phyloP scores from a whole-genome alignment of 2,329 filamentous ascomycete species.

The Trichoderma endophyticum region DNA sequence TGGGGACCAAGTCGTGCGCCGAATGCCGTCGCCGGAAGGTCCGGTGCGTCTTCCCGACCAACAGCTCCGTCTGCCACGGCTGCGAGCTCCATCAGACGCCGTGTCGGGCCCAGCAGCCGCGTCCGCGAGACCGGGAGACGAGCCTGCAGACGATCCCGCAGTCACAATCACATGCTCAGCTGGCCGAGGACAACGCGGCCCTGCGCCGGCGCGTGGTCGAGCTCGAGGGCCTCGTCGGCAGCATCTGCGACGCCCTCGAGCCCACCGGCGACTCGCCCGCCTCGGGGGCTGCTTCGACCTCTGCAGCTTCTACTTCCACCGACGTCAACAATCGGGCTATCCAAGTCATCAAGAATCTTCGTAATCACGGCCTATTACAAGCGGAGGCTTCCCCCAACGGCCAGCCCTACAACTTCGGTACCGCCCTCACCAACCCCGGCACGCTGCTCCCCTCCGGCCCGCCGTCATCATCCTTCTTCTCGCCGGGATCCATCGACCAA shows the following conservation, averaged over 20 bases:
- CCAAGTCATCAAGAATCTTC: slow-evolving; percentile 1
- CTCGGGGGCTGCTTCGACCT: neutral
- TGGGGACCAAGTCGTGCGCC: slow-evolving; percentile 34
- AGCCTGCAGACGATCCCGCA: neutral
- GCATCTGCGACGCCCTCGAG: neutral
- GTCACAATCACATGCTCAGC: neutral
- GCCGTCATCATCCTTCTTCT: slow-evolving; percentile 3
- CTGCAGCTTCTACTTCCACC: neutral
- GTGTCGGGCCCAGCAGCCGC: slow-evolving; percentile 43
- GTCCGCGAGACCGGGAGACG: slow-evolving; percentile 6
- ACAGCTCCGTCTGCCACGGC: slow-evolving; percentile 39
- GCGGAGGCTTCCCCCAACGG: neutral
- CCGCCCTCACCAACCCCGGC: neutral
- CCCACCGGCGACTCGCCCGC: neutral
- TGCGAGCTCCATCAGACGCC: slow-evolving; percentile 43
- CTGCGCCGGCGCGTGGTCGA: slow-evolving; percentile 24
- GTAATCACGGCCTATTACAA: slow-evolving; percentile 6
- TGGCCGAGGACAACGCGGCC: slow-evolving; percentile 9
- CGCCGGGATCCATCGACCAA: neutral
- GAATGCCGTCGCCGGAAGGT: slow-evolving; percentile 50
- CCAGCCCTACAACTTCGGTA: neutral
- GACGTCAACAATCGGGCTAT: neutral
- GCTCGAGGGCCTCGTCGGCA: slow-evolving; percentile 27
- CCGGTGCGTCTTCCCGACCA: slow-evolving; percentile 42
- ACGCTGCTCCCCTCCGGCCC: neutral